Evolutionary conservation across 768 basidiomycete genomes (phyloP).

Genomic region (Exidia glandulosa): DNA sequence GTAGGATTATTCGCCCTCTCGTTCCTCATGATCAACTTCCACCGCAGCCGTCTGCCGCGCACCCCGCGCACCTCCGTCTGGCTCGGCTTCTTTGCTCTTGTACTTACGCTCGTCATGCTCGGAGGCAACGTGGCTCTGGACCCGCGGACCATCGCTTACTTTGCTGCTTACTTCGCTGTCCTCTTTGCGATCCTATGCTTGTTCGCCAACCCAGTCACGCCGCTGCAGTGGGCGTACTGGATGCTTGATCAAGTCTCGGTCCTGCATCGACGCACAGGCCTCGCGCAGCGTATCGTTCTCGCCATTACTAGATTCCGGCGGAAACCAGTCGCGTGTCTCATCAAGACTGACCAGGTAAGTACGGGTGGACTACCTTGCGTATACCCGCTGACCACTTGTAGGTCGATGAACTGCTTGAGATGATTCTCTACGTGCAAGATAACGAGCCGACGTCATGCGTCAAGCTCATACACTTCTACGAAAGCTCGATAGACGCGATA

Average conservation of each 20-base stretch:
- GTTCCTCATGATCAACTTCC: conserved; percentile 50
- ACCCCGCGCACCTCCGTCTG: conserved; percentile 27
- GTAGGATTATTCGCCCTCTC: conserved; percentile 57
- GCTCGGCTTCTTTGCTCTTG: conserved; percentile 31
- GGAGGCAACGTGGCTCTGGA: conserved; percentile 52
- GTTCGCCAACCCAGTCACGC: conserved; percentile 42
- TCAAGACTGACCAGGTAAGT: conserved; percentile 54
- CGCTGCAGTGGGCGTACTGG: conserved; percentile 50
- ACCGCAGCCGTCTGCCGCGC: conserved; percentile 49
- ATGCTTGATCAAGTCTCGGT: conserved; percentile 46
- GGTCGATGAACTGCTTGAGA: conserved; percentile 56
- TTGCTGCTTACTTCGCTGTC: conserved; percentile 46
- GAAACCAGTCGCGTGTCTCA: conserved; percentile 49
- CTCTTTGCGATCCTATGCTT: conserved; percentile 36
- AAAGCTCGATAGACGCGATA: conserved; percentile 32
- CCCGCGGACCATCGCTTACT: conserved; percentile 47
- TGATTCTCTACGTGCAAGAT: conserved; percentile 51
- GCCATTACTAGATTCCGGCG: conserved; percentile 36
- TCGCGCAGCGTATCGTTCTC: conserved; percentile 29
- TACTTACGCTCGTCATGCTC: conserved; percentile 33
- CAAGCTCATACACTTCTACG: conserved; percentile 58
- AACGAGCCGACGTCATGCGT: conserved; percentile 64
- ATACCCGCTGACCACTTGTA: conserved; percentile 14
- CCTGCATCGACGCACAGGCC: conserved; percentile 33
- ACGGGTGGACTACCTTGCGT: background rate